Conservation (phyloP, 1,139 yeast genomes). For the Blastobotrys serpentis region DNA sequence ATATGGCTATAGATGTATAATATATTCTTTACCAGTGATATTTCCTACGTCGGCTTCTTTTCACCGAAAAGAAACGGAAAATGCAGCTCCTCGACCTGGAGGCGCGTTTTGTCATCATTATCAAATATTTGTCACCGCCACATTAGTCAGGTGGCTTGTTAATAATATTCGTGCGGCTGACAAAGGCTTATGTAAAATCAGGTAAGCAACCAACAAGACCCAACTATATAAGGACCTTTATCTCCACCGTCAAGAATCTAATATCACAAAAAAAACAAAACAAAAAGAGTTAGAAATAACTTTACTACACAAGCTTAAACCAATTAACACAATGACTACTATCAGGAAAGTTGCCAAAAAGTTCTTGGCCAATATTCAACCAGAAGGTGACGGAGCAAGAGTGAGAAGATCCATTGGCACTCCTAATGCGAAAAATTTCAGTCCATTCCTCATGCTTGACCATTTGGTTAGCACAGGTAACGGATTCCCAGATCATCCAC, state of each 20-base stretch:
- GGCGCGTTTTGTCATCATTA: no score
- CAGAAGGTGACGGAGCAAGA: conserved; percentile 85
- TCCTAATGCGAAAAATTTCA: conserved; percentile 62
- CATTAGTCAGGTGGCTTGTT: no score
- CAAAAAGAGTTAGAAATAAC: neutral
- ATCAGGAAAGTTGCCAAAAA: conserved; percentile 57
- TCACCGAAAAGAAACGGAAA: neutral
- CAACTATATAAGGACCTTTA: neutral
- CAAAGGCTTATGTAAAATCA: neutral
- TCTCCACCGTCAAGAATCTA: neutral
- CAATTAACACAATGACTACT: neutral
- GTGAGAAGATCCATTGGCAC: conserved; percentile 84
- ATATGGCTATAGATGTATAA: conserved; percentile 53
- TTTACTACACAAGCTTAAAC: neutral
- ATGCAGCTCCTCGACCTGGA: neutral
- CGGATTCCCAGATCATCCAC: conserved; percentile 95
- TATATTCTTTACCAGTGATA: no score
- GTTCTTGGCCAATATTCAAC: conserved; percentile 67
- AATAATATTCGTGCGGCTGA: neutral
- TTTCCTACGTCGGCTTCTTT: no score
- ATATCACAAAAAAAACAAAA: neutral
- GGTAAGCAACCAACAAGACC: neutral
- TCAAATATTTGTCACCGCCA: no score
- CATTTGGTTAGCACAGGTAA: conserved; percentile 65
- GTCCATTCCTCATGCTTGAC: conserved; percentile 83